Base-by-base conservation (phyloP, 176 grass and related monocot genomes). In the Secale cereale region DNA sequence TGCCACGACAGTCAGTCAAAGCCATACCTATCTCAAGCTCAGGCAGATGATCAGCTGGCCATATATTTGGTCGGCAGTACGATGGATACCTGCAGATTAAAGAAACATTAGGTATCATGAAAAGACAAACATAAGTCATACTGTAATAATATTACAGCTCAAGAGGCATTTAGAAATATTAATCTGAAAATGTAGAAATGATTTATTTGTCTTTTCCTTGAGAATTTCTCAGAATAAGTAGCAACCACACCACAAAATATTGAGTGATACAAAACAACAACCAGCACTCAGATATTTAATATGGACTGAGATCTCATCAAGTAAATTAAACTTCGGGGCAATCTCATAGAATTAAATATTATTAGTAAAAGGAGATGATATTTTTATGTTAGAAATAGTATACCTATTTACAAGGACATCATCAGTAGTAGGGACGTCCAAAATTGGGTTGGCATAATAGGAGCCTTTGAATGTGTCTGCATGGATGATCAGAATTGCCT, bases 381-480 rank as follows among this genome's bases (percentile, higher is more conserved):
- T 17, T 68, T 41, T 40, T 3, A 67, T 81, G 78, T n/a, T 31
- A 30, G 25, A 75, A 80, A 75, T 11, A 52, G 4, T 35, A 19
- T 93, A 98, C 95, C 92, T 85, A 45, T 77, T 76, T 66, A 95
- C 54, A 85, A 87, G 89, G 37, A 59, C 86, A 35, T 79, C 59
- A 77, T 98, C 89, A 88, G 77, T 89, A 9, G 93, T 94, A 81
- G 96, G 93, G 40, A 65, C 81, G 77, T 98, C 93, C 71, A 94
- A 46, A 90, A 95, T 88, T 31, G 96, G 96, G 84, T 98, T 98
- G 6, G 96, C 96, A 74, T 98, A 98, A 77, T 90, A 98, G 70
- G 96, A 98, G 61, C 96, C 96, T 89, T 98, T 98, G 69, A 90
- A 95, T 64, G 89, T 86, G 87, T 98, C 96, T 98, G 88, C 83